Conservation (phyloP, 75 land plant species). For the Larix kaempferi region DNA sequence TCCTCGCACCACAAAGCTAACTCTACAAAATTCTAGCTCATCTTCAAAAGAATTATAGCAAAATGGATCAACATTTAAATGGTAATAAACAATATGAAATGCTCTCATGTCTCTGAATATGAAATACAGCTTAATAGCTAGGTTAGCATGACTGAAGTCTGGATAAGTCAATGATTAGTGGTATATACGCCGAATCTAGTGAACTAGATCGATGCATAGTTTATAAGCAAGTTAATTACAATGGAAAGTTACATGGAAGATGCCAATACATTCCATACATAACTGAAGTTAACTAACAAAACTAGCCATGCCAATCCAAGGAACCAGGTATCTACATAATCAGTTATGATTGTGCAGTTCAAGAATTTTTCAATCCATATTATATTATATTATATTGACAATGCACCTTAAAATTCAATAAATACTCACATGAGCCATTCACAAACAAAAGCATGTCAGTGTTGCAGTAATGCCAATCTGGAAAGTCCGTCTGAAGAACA, state of each 20-base stretch:
- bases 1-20: background rate
- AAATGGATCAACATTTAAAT: background rate
- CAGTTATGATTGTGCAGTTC: background rate
- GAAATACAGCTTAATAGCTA: background rate
- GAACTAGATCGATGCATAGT: too few species aligned
- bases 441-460: background rate
- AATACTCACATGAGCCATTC: background rate
- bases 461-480: background rate
- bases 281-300: background rate
- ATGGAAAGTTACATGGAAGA: too few species aligned
- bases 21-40: background rate
- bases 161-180: background rate
- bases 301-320: background rate
- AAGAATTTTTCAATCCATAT: background rate
- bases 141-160: background rate
- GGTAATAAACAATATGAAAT: background rate
- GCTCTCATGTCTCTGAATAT: background rate
- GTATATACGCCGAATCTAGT: background rate
- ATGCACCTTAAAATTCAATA: background rate
- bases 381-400: too few species aligned
- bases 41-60: background rate
- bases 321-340: background rate
- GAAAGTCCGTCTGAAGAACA: background rate
- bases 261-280: background rate
- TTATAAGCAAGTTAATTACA: too few species aligned